Conservation (phyloP, 2,329 filamentous ascomycete genomes). For the Colletotrichum sp. region DNA sequence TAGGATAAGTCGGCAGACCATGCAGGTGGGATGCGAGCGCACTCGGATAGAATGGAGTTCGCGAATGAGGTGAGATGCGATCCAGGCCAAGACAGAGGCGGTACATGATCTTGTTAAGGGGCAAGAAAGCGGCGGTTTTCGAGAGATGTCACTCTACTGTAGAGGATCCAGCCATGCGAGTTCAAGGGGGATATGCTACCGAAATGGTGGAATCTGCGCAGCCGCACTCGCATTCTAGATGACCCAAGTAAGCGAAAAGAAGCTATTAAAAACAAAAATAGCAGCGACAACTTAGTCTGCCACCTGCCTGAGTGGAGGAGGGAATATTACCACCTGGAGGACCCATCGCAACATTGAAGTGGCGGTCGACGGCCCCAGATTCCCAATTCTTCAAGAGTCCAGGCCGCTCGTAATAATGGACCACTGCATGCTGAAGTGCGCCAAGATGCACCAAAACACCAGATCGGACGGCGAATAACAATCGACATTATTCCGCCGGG, state of each 20-base stretch:
- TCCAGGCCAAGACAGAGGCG: neutral
- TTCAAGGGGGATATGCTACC: neutral
- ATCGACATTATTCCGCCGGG: neutral
- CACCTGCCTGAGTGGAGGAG: neutral
- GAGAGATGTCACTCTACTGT: neutral
- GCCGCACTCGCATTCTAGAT: neutral
- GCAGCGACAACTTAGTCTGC: neutral
- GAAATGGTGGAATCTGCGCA: neutral
- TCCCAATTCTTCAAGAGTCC: constrained; percentile 8
- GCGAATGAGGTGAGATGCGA: neutral
- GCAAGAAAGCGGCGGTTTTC: neutral
- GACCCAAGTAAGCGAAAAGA: neutral
- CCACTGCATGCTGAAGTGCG: neutral
- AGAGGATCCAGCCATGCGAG: neutral
- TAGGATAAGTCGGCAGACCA: neutral
- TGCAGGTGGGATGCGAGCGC: neutral
- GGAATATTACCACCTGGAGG: neutral
- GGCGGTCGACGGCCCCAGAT: neutral
- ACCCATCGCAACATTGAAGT: neutral
- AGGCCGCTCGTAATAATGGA: constrained; percentile 16
- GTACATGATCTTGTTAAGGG: neutral
- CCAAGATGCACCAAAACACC: neutral
- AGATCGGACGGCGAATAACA: neutral
- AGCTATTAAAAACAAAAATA: neutral
- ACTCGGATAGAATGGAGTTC: neutral